Conservation (phyloP, 306 rosid genomes). For the Quercus rubra region DNA sequence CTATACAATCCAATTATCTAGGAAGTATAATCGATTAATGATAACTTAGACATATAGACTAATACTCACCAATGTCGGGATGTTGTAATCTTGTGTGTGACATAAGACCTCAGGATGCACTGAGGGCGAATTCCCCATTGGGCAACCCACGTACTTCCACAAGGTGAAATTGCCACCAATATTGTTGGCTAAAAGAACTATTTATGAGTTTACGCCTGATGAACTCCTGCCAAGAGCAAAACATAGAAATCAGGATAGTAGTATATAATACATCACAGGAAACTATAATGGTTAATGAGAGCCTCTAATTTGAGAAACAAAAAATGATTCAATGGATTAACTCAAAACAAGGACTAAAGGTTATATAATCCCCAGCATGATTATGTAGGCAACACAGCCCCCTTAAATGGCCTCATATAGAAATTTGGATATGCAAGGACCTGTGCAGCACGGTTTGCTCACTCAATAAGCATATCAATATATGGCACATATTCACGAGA, state of each 20-base stretch:
- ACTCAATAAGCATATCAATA: not conserved
- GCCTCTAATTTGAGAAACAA: not conserved
- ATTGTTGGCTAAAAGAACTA: constrained; percentile 17
- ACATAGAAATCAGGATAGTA: not conserved
- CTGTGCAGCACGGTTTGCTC: not conserved
- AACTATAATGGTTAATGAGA: not conserved
- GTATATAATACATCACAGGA: not conserved
- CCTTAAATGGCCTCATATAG: not conserved
- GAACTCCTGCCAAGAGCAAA: constrained; percentile 21
- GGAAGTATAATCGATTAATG: not conserved
- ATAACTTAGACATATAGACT: not conserved
- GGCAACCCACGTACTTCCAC: constrained; percentile 65
- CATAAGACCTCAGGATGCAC: constrained; percentile 33
- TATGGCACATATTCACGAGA: not conserved
- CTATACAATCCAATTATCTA: not conserved
- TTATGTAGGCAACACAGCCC: not conserved
- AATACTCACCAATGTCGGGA: constrained; percentile 50
- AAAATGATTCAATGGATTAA: not conserved
- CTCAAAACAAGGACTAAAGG: not conserved
- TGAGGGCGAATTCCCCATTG: constrained; percentile 90
- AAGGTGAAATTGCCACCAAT: constrained; percentile 70
- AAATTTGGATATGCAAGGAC: not conserved
- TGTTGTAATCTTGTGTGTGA: constrained; percentile 39
- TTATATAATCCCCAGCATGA: not conserved
- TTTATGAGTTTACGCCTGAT: not conserved